A percentile compares a stretch with the other conserved stretches of the same genome.
Conservation (phyloP, 805 yeast species). For the Metschnikowia anglica region DNA sequence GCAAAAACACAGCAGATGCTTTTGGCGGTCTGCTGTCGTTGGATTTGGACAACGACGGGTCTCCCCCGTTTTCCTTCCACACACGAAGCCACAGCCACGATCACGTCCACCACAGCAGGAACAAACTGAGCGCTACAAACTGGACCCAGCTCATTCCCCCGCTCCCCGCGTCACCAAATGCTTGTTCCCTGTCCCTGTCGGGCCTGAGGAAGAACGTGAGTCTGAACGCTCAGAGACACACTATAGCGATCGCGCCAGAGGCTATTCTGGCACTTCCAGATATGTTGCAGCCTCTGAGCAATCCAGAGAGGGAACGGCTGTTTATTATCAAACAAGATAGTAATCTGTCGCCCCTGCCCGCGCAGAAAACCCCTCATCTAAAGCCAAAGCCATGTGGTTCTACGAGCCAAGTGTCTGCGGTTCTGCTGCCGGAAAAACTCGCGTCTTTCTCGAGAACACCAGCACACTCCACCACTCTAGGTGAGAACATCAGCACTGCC, state of each 20-base stretch:
- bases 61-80: slow-evolving; percentile 12
- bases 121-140: slow-evolving; percentile 16
- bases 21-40: slow-evolving; percentile 3
- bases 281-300: slow-evolving; percentile 19
- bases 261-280: slow-evolving; percentile 13
- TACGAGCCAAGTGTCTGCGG: neutral
- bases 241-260: slow-evolving; percentile 20
- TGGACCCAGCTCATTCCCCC: slow-evolving; percentile 41
- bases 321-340: slow-evolving; percentile 8
- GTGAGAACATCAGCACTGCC: no score
- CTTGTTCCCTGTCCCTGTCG: slow-evolving; percentile 2
- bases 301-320: slow-evolving; percentile 9
- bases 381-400: neutral
- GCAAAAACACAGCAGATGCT: neutral
- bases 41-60: slow-evolving; percentile 5
- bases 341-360: neutral
- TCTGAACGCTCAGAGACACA: slow-evolving; percentile 17
- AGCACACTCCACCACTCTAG: neutral
- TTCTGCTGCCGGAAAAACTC: slow-evolving; percentile 7
- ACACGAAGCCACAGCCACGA: slow-evolving; percentile 21
- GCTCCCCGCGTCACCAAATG: slow-evolving; percentile 16
- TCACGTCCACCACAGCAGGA: slow-evolving; percentile 5
- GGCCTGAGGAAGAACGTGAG: slow-evolving; percentile 8
- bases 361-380: neutral
- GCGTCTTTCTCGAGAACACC: neutral